A percentile compares a stretch with the other conserved stretches of the same genome.
Evolutionary conservation across 148 eudicot genomes (phyloP).

Genomic region (Spergularia bocconei): DNA sequence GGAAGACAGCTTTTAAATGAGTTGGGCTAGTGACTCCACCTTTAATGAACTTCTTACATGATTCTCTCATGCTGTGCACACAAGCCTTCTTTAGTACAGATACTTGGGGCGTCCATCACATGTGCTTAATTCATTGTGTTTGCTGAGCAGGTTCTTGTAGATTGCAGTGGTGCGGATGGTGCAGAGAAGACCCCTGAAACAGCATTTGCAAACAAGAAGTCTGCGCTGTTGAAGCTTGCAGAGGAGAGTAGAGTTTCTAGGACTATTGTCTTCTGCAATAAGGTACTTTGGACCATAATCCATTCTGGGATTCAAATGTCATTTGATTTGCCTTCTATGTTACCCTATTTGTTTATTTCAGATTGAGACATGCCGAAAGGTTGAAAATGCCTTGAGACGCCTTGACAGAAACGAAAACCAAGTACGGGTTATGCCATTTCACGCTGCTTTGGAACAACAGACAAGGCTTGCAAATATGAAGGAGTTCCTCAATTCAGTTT

Average conservation of each 20-base stretch:
- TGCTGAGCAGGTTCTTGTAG: conserved; percentile 65
- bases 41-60: not conserved
- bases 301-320: not conserved
- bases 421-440: conserved; percentile 65
- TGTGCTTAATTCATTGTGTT: not conserved
- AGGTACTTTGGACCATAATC: conserved; percentile 40
- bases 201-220: conserved; percentile 82
- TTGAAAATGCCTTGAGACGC: conserved; percentile 82
- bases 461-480: conserved; percentile 70
- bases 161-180: conserved; percentile 87
- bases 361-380: conserved; percentile 98
- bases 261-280: conserved; percentile 94
- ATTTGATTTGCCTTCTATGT: conserved; percentile 8
- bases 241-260: conserved; percentile 61
- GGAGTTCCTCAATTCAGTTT: conserved; percentile 54
- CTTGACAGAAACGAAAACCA: conserved; percentile 65
- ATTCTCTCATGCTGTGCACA: not conserved
- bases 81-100: not conserved
- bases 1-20: not conserved
- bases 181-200: conserved; percentile 79
- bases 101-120: not conserved
- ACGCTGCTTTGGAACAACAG: conserved; percentile 86
- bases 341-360: conserved; percentile 28
- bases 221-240: conserved; percentile 76
- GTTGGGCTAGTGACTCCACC: conserved; percentile 3